Conservation (phyloP, 768 basidiomycete genomes). For the Lactarius hengduanensis region DNA sequence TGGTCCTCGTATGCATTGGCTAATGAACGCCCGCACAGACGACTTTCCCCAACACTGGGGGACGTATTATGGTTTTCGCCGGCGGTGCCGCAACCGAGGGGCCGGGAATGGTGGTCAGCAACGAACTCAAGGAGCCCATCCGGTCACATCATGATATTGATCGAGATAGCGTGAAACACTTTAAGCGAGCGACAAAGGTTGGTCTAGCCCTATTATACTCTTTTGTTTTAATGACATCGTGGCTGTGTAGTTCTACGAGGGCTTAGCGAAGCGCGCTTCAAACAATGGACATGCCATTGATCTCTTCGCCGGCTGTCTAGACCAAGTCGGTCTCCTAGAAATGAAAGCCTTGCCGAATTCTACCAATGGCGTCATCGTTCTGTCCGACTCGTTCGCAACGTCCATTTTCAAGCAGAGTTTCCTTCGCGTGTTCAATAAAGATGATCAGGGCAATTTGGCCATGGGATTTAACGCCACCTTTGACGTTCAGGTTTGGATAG, state of each 20-base stretch:
- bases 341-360: slow-evolving; percentile 96
- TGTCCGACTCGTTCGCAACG: slow-evolving; percentile 95
- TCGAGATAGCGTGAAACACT: slow-evolving; percentile 93
- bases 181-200: slow-evolving; percentile 95
- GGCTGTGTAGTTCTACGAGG: slow-evolving; percentile 82
- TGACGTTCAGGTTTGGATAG: slow-evolving; percentile 77
- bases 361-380: slow-evolving; percentile 93
- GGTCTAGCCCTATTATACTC: slow-evolving; percentile 20
- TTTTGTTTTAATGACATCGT: neutral
- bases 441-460: slow-evolving; percentile 84
- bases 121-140: slow-evolving; percentile 95
- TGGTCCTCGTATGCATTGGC: neutral
- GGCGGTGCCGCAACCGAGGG: slow-evolving; percentile 97
- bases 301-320: slow-evolving; percentile 94
- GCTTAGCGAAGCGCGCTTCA: slow-evolving; percentile 86
- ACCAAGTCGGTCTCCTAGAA: slow-evolving; percentile 95
- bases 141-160: slow-evolving; percentile 99
- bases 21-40: slow-evolving; percentile 42
- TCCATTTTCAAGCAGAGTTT: slow-evolving; percentile 99
- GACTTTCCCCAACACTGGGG: slow-evolving; percentile 94
- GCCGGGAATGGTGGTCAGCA: slow-evolving; percentile 94
- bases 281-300: slow-evolving; percentile 95
- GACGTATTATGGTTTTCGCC: slow-evolving; percentile 92
- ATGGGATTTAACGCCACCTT: slow-evolving; percentile 99
- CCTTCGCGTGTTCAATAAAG: slow-evolving; percentile 89